These are phyloP conservation scores for Colletotrichum tropicale DNA, from an alignment of 2,329 filamentous ascomycete genomes.

Conservation along the genomic window DNA sequence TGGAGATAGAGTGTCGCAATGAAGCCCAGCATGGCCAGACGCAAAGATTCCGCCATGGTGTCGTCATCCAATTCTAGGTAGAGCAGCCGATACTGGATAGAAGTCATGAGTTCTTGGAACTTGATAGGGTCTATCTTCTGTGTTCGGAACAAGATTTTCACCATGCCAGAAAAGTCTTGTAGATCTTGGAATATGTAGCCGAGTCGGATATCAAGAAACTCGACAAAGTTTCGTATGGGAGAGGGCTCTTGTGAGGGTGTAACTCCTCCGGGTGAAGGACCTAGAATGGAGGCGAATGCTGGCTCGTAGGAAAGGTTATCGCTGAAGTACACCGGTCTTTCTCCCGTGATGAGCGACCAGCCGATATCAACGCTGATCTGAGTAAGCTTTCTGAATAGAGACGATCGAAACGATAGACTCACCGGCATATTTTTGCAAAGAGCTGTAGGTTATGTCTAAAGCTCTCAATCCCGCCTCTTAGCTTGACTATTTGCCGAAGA, in stretches of 20 bases:
- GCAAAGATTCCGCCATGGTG: constrained; percentile 4
- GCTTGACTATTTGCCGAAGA: constrained; percentile 25
- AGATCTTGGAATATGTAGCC: constrained; percentile 31
- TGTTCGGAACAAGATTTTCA: constrained; percentile 24
- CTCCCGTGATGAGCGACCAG: constrained; percentile 28
- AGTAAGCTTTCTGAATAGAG: neutral
- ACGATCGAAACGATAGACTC: neutral
- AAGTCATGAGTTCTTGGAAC: constrained; percentile 6
- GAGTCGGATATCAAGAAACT: constrained; percentile 25
- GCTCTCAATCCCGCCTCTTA: constrained; percentile 28
- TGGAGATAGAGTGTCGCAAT: constrained; percentile 31
- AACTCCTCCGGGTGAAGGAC: neutral
- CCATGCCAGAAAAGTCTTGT: constrained; percentile 29
- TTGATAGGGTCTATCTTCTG: constrained; percentile 29
- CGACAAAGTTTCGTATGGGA: neutral
- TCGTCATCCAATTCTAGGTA: neutral
- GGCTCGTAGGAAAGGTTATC: neutral
- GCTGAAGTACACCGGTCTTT: constrained; percentile 25
- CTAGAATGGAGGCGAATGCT: constrained; percentile 23
- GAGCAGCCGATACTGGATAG: constrained; percentile 9
- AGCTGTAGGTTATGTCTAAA: constrained; percentile 28
- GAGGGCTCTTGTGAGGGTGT: neutral
- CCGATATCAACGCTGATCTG: constrained; percentile 29
- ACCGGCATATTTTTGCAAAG: constrained; percentile 33
- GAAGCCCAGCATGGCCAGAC: constrained; percentile 33